A percentile compares a stretch with the other conserved stretches of the same genome.
phyloP scores from a whole-genome alignment of 2,329 filamentous ascomycete genomes.

The Colletotrichum orbiculare region DNA sequence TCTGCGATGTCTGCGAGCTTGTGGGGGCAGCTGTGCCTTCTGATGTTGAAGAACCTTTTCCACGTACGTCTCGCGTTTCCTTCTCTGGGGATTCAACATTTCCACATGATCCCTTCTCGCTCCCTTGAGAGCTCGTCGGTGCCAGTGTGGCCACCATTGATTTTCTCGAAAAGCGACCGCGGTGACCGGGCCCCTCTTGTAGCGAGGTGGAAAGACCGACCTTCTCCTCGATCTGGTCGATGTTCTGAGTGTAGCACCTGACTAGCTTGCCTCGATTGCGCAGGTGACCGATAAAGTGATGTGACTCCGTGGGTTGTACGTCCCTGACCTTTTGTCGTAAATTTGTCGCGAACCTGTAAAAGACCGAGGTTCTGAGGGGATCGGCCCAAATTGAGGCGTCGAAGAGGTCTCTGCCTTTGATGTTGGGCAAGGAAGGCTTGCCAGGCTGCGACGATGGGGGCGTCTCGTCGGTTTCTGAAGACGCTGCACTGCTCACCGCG shows the following conservation, averaged over 20 bases:
- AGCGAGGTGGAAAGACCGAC: conserved; percentile 75
- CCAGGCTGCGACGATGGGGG: conserved; percentile 52
- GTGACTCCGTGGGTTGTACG: conserved; percentile 73
- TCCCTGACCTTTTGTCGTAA: conserved; percentile 72
- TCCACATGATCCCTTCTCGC: no score
- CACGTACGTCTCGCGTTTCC: no score
- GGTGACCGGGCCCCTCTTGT: conserved; percentile 69
- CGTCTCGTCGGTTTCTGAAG: conserved; percentile 58
- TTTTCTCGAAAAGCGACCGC: conserved; percentile 67
- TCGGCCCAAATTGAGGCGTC: conserved; percentile 78
- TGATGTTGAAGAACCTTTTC: background rate
- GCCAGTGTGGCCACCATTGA: conserved; percentile 46
- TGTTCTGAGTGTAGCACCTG: conserved; percentile 80
- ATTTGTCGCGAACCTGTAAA: conserved; percentile 78
- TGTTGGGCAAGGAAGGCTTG: conserved; percentile 61
- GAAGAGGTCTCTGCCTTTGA: conserved; percentile 79
- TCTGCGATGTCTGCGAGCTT: background rate
- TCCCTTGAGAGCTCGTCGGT: conserved; percentile 18
- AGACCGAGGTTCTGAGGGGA: conserved; percentile 74
- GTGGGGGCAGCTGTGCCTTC: background rate
- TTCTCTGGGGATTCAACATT: no score
- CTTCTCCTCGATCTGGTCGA: conserved; percentile 78
- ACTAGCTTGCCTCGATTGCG: conserved; percentile 75
- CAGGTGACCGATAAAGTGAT: conserved; percentile 75
- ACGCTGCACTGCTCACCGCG: conserved; percentile 51